Base-by-base conservation (phyloP, 768 basidiomycete species). In the Lenzites betulinus region DNA sequence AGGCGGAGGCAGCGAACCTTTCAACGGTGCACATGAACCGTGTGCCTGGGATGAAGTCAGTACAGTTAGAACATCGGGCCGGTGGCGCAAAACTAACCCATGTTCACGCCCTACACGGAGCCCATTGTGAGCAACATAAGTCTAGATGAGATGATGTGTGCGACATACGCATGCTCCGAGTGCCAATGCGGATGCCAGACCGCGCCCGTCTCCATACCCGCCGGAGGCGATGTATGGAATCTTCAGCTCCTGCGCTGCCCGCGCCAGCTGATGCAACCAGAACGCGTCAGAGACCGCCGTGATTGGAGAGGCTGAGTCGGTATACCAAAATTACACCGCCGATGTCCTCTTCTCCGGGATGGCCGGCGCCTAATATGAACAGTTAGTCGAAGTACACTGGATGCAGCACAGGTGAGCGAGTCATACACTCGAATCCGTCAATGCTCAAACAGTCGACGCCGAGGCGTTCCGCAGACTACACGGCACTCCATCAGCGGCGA, bases 341-440 rank as follows among this genome's bases (percentile, higher is more conserved):
- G 23, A 97, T 90, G 69, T 97, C 95, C 43, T 96, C 92, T 70
- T 97, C 95, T 62, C 95, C 95, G 18, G 93, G 93, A 73, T 95
- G 93, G 25, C 95, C 95, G 30, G 93, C 95, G 69, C 92, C 92
- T 93, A 11, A 68, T n/a, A 13, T 1, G 30, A 64, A 38, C 44
- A 65, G 42, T 58, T 23, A 50, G 39, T 13, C 20, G 5, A 50
- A 12, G 25, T 26, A 51, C 41, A 28, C 28, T 26, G 54, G 38
- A 38, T 25, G 25, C 33, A 26, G 55, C 56, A 9, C n/a, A n/a
- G n/a, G 59, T 6, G 11, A 1, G 12, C 26, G 35, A 56, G 55
- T 55, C 83, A 43, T 60, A 91, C 93, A 95, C 79, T 95, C 93
- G 62, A 95, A 91, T 0, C 94, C 93, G 59, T 95, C 94, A 28